These are phyloP conservation scores for Delphinella strobiligena DNA, from an alignment of 2,329 filamentous ascomycete species.

Conservation along the genomic window DNA sequence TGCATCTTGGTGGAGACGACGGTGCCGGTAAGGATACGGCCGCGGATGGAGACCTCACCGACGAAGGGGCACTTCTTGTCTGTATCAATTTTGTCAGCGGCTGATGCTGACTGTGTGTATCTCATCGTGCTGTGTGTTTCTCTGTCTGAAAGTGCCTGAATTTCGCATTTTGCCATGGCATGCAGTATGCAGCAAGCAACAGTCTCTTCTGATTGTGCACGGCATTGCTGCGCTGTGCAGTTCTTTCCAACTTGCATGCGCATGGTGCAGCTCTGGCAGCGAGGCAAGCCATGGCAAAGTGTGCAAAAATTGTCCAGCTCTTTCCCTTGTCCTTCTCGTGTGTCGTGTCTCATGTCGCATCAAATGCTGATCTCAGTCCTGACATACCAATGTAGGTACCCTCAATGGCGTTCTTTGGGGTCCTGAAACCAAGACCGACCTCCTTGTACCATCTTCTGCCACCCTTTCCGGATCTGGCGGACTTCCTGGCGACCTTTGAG, in stretches of 20 bases:
- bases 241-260: too few relatives aligned
- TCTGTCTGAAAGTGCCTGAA: too few relatives aligned
- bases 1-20: constrained; percentile 99
- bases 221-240: too few relatives aligned
- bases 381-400: constrained; percentile 94
- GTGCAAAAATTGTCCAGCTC: background rate
- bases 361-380: too few relatives aligned
- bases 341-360: too few relatives aligned
- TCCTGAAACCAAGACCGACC: constrained; percentile 97
- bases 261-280: too few relatives aligned
- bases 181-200: too few relatives aligned
- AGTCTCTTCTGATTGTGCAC: background rate
- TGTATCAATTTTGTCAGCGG: constrained; percentile 27
- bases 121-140: background rate
- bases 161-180: too few relatives aligned
- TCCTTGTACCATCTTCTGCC: constrained; percentile 99
- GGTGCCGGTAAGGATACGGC: constrained; percentile 98
- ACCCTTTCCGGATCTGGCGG: constrained; percentile 73
- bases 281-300: background rate
- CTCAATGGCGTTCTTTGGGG: constrained; percentile 97
- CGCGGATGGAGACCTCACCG: constrained; percentile 97
- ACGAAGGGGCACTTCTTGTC: constrained; percentile 99
- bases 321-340: background rate
- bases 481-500: constrained; percentile 80
- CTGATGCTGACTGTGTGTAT: background rate